Percentiles rank a stretch among this genome's conserved stretches.
phyloP scores from a whole-genome alignment of 2,329 filamentous ascomycete species.

The Colletotrichum salicis region DNA sequence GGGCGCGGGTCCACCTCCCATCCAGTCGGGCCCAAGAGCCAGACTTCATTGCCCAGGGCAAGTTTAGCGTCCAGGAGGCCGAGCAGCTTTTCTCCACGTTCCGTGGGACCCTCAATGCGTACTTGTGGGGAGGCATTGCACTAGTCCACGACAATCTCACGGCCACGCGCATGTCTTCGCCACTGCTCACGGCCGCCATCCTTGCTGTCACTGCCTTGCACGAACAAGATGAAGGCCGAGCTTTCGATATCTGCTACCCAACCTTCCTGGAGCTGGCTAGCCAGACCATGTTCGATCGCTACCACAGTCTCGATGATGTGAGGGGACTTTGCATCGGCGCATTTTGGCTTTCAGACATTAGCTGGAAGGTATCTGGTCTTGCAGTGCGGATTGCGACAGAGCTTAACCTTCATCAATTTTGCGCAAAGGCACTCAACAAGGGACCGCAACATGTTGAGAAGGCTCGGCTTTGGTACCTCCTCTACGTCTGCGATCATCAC shows the following conservation, averaged over 20 bases:
- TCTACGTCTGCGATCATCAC: conserved; percentile 75
- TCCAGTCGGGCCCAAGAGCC: conserved; percentile 34
- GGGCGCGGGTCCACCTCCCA: conserved; percentile 34
- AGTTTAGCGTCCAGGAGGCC: conserved; percentile 41
- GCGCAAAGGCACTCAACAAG: conserved; percentile 56
- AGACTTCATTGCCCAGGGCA: conserved; percentile 45
- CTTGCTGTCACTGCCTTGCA: conserved; percentile 47
- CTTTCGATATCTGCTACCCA: conserved; percentile 66
- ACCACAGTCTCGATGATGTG: conserved; percentile 66
- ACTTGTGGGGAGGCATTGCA: conserved; percentile 47
- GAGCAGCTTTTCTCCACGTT: conserved; percentile 44
- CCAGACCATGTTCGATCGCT: conserved; percentile 64
- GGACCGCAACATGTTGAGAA: conserved; percentile 62
- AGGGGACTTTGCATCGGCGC: conserved; percentile 71
- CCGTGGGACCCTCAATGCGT: conserved; percentile 44
- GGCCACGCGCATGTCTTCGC: conserved; percentile 43
- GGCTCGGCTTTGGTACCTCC: conserved; percentile 69
- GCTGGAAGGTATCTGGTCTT: conserved; percentile 67
- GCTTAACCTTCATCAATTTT: conserved; percentile 65
- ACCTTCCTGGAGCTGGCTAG: conserved; percentile 69
- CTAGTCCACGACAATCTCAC: conserved; percentile 43
- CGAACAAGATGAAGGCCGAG: conserved; percentile 49
- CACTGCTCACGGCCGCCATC: conserved; percentile 45
- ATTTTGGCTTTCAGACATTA: conserved; percentile 70
- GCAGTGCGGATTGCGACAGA: conserved; percentile 69